phyloP scores from a whole-genome alignment of 1,284 basidiomycete genomes.

The Neotropicomus parvogracilis region DNA sequence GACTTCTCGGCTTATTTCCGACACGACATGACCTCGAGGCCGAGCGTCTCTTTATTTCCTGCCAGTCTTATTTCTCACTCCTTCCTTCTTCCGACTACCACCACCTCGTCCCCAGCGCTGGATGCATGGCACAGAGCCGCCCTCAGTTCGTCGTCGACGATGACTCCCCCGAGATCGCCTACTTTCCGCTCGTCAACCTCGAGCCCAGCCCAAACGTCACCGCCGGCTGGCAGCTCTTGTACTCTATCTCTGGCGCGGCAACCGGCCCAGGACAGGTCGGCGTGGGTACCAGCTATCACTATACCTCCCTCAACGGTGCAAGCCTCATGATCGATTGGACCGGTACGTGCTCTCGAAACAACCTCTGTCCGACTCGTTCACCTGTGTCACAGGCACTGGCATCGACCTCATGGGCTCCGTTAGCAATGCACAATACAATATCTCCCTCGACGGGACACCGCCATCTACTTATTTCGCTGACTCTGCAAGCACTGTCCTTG shows the following conservation, averaged over 20 bases:
- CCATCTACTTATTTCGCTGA: constrained; percentile 24
- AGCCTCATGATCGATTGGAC: constrained; percentile 55
- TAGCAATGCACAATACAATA: constrained; percentile 40
- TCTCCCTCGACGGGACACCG: constrained; percentile 45
- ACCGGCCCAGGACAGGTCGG: constrained; percentile 43
- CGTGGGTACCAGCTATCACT: constrained; percentile 54
- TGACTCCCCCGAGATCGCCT: constrained; percentile 60
- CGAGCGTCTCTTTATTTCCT: constrained; percentile 19
- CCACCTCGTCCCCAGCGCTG: constrained; percentile 19
- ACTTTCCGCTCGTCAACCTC: constrained; percentile 54
- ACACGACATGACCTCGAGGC: constrained; percentile 32
- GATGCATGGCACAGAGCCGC: constrained; percentile 52
- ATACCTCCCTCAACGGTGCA: constrained; percentile 55
- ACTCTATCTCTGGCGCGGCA: constrained; percentile 47
- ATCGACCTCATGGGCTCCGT: constrained; percentile 50
- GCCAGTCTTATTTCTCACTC: constrained; percentile 11
- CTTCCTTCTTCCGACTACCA: constrained; percentile 2
- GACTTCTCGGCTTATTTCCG: constrained; percentile 20
- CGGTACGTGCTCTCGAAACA: constrained; percentile 48
- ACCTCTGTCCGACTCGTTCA: constrained; percentile 1
- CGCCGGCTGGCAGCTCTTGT: constrained; percentile 67
- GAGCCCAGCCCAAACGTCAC: constrained; percentile 41
- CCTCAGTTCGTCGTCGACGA: constrained; percentile 57
- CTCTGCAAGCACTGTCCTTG: constrained; percentile 37
- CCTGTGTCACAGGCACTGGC: constrained; percentile 45